phyloP scores from a whole-genome alignment of 1,139 yeast genomes.

The Zygoascus hellenicus region DNA sequence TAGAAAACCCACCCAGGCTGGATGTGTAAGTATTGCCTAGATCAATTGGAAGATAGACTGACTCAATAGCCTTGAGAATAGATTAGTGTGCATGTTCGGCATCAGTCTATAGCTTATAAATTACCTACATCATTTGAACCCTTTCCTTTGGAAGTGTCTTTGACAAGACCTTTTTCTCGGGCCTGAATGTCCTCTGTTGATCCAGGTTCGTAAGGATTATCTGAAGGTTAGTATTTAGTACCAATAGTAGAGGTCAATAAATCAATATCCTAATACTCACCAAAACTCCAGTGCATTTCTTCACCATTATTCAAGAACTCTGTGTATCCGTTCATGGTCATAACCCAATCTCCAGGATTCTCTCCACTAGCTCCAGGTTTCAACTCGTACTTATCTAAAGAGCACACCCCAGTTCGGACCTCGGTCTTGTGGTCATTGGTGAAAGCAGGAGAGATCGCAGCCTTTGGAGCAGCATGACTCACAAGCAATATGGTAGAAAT shows the following conservation, averaged over 20 bases:
- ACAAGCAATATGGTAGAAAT: conserved; percentile 53
- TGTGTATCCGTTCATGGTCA: conserved; percentile 61
- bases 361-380: conserved; percentile 35
- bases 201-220: conserved; percentile 16
- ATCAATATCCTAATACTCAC: conserved; percentile 28
- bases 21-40: conserved; percentile 18
- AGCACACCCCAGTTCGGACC: conserved; percentile 50
- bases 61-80: not conserved
- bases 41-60: conserved; percentile 25
- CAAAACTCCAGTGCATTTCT: conserved; percentile 88
- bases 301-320: conserved; percentile 68
- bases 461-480: conserved; percentile 82
- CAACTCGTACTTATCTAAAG: conserved; percentile 51
- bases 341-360: conserved; percentile 44
- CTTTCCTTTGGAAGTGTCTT: conserved; percentile 5
- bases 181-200: conserved; percentile 19
- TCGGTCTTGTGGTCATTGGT: conserved; percentile 44
- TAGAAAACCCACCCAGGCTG: not conserved
- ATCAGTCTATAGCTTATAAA: not conserved
- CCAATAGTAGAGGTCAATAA: not conserved
- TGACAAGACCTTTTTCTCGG: conserved; percentile 14
- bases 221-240: conserved; percentile 13
- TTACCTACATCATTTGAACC: conserved; percentile 4
- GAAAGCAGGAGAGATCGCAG: conserved; percentile 68
- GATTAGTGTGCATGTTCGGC: not conserved